phyloP scores from a whole-genome alignment of 164 flowering plant species.

The Aristolochia fimbriata region DNA sequence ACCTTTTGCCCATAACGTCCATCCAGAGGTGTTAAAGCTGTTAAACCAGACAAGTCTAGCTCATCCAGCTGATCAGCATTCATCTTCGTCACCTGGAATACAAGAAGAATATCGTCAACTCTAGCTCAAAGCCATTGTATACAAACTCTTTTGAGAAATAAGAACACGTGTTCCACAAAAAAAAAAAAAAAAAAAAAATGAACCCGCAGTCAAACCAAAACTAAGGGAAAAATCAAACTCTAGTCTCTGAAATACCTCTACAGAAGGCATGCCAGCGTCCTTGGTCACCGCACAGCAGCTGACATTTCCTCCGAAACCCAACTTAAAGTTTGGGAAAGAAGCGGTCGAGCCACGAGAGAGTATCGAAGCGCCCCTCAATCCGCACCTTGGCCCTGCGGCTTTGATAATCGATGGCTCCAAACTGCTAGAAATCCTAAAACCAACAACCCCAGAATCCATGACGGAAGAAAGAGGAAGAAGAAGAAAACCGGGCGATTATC shows the following conservation, averaged over 20 bases:
- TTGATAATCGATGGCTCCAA: slow-evolving; percentile 1
- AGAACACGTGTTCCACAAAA: no score
- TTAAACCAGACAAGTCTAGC: slow-evolving; percentile 50
- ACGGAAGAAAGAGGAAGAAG: no score
- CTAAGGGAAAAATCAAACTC: no score
- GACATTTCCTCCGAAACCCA: background rate
- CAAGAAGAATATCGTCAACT: background rate
- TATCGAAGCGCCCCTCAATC: background rate
- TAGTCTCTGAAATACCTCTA: background rate
- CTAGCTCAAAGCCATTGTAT: background rate
- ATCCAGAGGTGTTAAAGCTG: slow-evolving; percentile 80
- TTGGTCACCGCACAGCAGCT: background rate
- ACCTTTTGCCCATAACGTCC: slow-evolving; percentile 88
- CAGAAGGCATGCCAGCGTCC: background rate
- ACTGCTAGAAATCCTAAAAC: slow-evolving; percentile 7
- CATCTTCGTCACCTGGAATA: slow-evolving; percentile 27
- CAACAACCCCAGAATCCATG: slow-evolving; percentile 9
- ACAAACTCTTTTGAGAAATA: background rate
- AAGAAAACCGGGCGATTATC: no score
- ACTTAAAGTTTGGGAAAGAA: background rate
- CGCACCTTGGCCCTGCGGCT: background rate
- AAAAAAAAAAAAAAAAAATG: no score
- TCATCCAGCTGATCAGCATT: slow-evolving; percentile 15
- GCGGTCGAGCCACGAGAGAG: background rate
- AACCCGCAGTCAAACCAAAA: no score